Percentiles rank a stretch among this genome's conserved stretches.
phyloP scores from a whole-genome alignment of 495 filamentous ascomycete genomes.

The Aspergillus saccharolyticus region DNA sequence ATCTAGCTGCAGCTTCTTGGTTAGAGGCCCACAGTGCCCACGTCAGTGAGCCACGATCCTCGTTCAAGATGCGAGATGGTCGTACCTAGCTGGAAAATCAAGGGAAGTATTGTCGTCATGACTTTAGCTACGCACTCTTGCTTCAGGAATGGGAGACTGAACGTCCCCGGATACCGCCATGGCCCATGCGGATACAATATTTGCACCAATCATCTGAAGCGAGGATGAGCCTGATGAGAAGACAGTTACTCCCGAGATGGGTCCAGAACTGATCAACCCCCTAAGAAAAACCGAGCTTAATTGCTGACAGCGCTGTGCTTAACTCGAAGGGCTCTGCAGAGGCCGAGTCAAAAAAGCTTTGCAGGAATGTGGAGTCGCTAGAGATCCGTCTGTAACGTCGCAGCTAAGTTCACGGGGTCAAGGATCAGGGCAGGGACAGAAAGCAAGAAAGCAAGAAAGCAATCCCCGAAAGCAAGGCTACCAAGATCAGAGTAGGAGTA shows the following conservation, averaged over 20 bases:
- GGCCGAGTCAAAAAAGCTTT: background rate
- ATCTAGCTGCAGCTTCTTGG: constrained; percentile 29
- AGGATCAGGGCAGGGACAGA: constrained; percentile 1
- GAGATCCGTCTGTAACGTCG: constrained; percentile 11
- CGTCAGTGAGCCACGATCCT: constrained; percentile 3
- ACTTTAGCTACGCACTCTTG: background rate
- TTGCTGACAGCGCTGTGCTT: background rate
- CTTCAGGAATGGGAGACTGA: background rate
- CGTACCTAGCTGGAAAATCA: background rate
- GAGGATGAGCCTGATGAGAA: background rate
- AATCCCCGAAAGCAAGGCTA: background rate
- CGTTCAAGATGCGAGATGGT: background rate
- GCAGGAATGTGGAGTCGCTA: constrained; percentile 11
- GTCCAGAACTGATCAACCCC: background rate
- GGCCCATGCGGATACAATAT: background rate
- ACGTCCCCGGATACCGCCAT: background rate
- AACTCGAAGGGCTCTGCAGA: background rate
- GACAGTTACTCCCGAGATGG: too few species aligned
- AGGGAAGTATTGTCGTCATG: constrained; percentile 13
- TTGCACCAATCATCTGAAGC: background rate
- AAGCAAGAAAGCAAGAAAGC: background rate
- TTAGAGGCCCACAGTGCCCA: constrained; percentile 15
- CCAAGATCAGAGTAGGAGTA: background rate
- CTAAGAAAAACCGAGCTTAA: background rate
- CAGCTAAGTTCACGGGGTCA: background rate